Evolutionary conservation across 805 yeast species (phyloP), one percentile per base, ranked within the genome.

Genomic region (Ogataea philodendri): DNA sequence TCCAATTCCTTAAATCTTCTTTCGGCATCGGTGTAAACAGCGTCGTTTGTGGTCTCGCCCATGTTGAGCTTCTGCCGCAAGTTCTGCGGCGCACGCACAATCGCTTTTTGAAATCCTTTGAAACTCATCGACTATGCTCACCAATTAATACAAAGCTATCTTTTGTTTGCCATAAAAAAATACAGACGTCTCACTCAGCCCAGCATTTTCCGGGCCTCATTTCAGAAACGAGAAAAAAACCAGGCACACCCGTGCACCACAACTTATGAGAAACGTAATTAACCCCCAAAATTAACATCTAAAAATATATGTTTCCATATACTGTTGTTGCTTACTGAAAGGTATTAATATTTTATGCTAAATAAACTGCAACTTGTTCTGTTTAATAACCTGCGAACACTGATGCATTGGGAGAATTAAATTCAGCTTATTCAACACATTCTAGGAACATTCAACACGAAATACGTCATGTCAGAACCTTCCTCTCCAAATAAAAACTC

Each of bases 1-100:
- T 93, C 98, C 52, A 93, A 70, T 57, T 90, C 96, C 58, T 84
- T 84, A 70, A 93, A 93, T 55, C 98, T 76, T 61, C 97, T 78
- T 63, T 93, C 98, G 5, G 98, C 97, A 65, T 93, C 98, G 18
- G 73, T 74, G 61, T 88, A 93, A 9, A 93, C 96, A 0, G 96
- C 77, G 56, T 93, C 98, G 30, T 65, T 70, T n/a, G 88, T 79
- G 14, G 63, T 62, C 30, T 68, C 70, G n/a, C 82, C 95, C 86
- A 87, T 88, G 63, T 93, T 82, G 66, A 93, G 63, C 72, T 87
- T 88, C 63, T 85, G 95, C 51, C 93, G 82, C 60, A 93, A 72
- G 49, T 72, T 76, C 65, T 93, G 97, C 28, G 98, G 98, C 6
- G 96, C 95, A 52, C 96, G 70, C 29, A 78, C 74, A 43, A 86